These are phyloP conservation scores for Coemansia aciculifera DNA, from an alignment of 192 early-diverging fungal genomes.

Conservation along the genomic window DNA sequence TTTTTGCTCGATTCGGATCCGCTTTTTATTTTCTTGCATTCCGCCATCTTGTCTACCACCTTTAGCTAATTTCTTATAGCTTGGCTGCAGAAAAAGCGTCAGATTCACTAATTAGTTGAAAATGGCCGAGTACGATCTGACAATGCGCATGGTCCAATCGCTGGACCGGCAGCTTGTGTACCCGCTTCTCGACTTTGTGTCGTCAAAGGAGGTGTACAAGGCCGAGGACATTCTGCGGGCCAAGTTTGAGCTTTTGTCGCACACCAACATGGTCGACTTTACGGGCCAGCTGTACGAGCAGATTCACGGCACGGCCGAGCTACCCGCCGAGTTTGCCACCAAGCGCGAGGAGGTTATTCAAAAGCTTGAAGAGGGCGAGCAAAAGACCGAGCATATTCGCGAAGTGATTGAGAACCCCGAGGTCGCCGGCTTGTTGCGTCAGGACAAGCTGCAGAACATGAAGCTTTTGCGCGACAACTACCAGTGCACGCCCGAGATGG, in stretches of 20 bases:
- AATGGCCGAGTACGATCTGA: constrained; percentile 76
- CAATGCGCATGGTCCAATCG: constrained; percentile 76
- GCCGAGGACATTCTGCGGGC: constrained; percentile 76
- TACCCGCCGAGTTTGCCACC: constrained; percentile 71
- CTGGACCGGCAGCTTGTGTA: constrained; percentile 93
- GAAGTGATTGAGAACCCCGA: constrained; percentile 89
- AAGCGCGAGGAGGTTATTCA: constrained; percentile 77
- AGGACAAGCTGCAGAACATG: constrained; percentile 93
- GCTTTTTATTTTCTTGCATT: constrained; percentile 7
- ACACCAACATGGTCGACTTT: constrained; percentile 96
- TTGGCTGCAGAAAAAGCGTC: constrained; percentile 7
- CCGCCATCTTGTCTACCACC: neutral
- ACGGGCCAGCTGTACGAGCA: constrained; percentile 80
- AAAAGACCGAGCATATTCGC: constrained; percentile 78
- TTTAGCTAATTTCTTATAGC: neutral
- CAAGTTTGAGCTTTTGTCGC: constrained; percentile 82
- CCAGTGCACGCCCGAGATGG: constrained; percentile 88
- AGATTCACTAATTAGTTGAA: constrained; percentile 13
- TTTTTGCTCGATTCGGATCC: constrained; percentile 8
- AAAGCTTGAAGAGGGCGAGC: constrained; percentile 71
- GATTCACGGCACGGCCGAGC: constrained; percentile 73
- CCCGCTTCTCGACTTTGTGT: constrained; percentile 87
- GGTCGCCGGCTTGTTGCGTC: constrained; percentile 83
- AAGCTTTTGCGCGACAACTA: constrained; percentile 85
- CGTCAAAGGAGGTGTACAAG: constrained; percentile 80